Percentiles rank a stretch among this genome's conserved stretches.
phyloP scores from a whole-genome alignment of 768 basidiomycete species.

The Kwoniella sp. region DNA sequence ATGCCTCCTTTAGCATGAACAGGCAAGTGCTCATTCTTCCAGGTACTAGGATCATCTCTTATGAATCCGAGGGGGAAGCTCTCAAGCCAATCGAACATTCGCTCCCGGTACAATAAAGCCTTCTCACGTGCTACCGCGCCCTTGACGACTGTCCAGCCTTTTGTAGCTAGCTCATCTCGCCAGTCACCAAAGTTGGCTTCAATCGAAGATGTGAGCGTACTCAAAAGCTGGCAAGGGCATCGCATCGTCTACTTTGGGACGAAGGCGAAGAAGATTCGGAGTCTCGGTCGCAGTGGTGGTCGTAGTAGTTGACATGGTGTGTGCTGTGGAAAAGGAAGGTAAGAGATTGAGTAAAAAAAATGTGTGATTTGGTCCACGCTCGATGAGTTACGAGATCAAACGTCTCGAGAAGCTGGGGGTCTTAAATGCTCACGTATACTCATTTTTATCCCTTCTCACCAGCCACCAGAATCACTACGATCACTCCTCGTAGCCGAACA shows the following conservation, averaged over 20 bases:
- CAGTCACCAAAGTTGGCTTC: conserved; percentile 26
- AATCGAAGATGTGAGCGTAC: conserved; percentile 20
- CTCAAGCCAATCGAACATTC: conserved; percentile 49
- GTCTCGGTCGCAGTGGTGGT: neutral
- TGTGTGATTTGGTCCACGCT: too few species aligned
- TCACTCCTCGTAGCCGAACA: too few species aligned
- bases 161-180: conserved; percentile 29
- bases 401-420: too few species aligned
- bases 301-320: neutral
- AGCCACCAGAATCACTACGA: too few species aligned
- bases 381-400: too few species aligned
- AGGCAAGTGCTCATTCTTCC: conserved; percentile 45
- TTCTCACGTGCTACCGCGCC: conserved; percentile 30
- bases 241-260: conserved; percentile 1
- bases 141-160: conserved; percentile 35
- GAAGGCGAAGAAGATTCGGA: neutral
- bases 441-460: too few species aligned
- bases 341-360: too few species aligned
- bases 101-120: conserved; percentile 35
- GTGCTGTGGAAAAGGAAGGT: too few species aligned
- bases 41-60: conserved; percentile 45
- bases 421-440: too few species aligned
- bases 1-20: conserved; percentile 38
- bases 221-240: conserved; percentile 23
- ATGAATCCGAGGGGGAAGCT: conserved; percentile 48